phyloP scores from a whole-genome alignment of 306 rosid genomes.

The Dicorynia guianensis region DNA sequence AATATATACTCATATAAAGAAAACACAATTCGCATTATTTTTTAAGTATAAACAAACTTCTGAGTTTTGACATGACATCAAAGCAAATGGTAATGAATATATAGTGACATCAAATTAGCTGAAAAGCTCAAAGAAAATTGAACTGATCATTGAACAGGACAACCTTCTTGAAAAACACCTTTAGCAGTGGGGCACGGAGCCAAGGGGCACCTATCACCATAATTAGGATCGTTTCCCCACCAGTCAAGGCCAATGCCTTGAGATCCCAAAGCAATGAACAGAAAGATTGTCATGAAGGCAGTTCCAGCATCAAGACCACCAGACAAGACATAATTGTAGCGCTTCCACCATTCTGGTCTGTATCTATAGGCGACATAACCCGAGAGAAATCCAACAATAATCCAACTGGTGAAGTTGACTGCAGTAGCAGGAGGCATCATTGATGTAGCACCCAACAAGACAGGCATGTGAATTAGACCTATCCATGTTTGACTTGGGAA shows the following conservation, averaged over 20 bases:
- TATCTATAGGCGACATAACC: constrained; percentile 54
- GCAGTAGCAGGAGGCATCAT: constrained; percentile 74
- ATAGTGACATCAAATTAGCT: neutral
- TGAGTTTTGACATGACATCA: neutral
- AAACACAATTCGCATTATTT: neutral
- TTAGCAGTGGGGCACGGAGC: constrained; percentile 68
- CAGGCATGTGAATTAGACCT: constrained; percentile 60
- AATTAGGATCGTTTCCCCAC: constrained; percentile 66
- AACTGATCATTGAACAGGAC: constrained; percentile 46
- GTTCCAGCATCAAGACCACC: constrained; percentile 77
- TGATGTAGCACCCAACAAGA: constrained; percentile 59
- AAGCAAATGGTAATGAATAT: neutral
- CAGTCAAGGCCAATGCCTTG: constrained; percentile 41
- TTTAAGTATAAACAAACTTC: neutral
- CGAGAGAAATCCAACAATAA: constrained; percentile 52
- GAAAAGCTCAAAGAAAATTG: neutral
- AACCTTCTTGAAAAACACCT: constrained; percentile 53
- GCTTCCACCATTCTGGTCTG: constrained; percentile 56
- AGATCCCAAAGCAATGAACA: constrained; percentile 53
- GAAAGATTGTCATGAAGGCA: constrained; percentile 61
- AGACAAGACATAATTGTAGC: constrained; percentile 62
- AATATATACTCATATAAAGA: neutral
- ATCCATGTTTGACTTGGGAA: constrained; percentile 62
- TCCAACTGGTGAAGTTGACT: constrained; percentile 66
- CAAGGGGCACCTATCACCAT: constrained; percentile 62